Percentiles rank a stretch among this genome's conserved stretches.
Evolutionary conservation across 305 asterid species (phyloP).

Genomic region (Withania somnifera): DNA sequence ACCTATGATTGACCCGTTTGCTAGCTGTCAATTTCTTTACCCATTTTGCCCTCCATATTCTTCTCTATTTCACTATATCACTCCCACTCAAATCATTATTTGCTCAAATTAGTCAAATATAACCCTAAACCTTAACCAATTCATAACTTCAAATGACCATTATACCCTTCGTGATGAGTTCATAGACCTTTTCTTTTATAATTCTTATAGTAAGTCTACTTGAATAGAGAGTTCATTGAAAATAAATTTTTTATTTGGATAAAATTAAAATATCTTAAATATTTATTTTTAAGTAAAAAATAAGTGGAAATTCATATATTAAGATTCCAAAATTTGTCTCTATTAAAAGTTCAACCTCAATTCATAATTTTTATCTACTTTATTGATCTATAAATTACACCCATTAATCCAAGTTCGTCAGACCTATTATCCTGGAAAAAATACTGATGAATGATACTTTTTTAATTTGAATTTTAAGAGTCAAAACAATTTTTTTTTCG

Average conservation of each 20-base stretch:
- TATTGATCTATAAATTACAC: neutral
- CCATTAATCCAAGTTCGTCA: neutral
- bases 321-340: no score
- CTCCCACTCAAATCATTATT: neutral
- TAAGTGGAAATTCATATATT: no score
- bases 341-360: neutral
- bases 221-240: no score
- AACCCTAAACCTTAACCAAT: neutral
- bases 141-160: neutral
- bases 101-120: neutral
- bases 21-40: slow-evolving; percentile 35
- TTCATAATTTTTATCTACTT: neutral
- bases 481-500: neutral
- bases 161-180: neutral
- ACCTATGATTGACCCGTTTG: slow-evolving; percentile 23
- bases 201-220: neutral
- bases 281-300: no score
- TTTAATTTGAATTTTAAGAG: neutral
- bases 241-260: no score
- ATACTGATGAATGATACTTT: neutral
- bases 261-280: no score
- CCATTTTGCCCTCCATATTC: slow-evolving; percentile 4
- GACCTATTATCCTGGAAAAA: neutral
- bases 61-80: neutral
- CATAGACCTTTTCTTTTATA: neutral